Percentiles rank a stretch among this genome's conserved stretches.
Evolutionary conservation across 169 alveolate genomes (phyloP).

Genomic region (Plasmodium coatneyi): DNA sequence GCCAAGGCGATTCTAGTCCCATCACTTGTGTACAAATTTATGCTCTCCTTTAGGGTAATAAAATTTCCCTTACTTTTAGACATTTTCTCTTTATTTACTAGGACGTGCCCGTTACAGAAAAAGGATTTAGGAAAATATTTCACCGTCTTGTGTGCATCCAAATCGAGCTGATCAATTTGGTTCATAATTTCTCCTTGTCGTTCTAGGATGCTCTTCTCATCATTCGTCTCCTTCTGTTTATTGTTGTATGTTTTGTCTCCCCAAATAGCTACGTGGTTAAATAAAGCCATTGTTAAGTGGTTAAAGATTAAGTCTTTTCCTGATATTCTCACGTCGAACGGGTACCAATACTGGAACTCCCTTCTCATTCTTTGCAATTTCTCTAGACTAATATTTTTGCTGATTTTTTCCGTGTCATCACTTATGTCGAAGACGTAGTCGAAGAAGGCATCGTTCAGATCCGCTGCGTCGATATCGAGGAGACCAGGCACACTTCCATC

Average conservation of each 20-base stretch:
- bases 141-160: conserved; percentile 19
- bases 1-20: conserved; percentile 98
- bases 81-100: conserved; percentile 98
- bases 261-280: conserved; percentile 99
- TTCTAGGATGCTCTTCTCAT: conserved; percentile 41
- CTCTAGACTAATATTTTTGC: conserved; percentile 80
- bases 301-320: conserved; percentile 99
- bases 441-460: conserved; percentile 94
- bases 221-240: conserved; percentile 12
- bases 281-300: conserved; percentile 98
- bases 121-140: conserved; percentile 93
- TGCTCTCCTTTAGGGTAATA: conserved; percentile 94
- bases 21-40: conserved; percentile 95
- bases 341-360: conserved; percentile 96
- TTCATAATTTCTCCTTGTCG: conserved; percentile 64
- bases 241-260: conserved; percentile 72
- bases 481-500: conserved; percentile 92
- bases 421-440: conserved; percentile 94
- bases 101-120: conserved; percentile 97
- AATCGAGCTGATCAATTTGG: conserved; percentile 40
- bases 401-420: conserved; percentile 86
- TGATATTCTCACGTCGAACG: conserved; percentile 89
- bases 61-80: conserved; percentile 97
- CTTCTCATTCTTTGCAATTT: conserved; percentile 88
- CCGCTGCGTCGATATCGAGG: conserved; percentile 89